Percentiles rank a stretch among this genome's conserved stretches.
These are phyloP conservation scores for Kregervanrija fluxuum DNA, from an alignment of 805 yeast species.

Conservation along the genomic window DNA sequence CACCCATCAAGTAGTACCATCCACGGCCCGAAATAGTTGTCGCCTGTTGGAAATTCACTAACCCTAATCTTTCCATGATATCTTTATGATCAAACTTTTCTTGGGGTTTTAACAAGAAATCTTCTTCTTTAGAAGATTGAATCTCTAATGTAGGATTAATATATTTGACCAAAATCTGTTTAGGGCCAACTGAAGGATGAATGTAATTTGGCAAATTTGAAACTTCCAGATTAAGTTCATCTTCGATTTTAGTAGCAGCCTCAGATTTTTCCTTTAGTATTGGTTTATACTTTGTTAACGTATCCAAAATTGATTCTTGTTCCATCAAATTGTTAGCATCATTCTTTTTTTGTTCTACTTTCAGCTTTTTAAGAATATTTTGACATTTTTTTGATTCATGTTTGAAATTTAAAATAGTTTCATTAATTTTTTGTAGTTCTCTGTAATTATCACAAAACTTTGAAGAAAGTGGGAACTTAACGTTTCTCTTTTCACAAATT, in stretches of 20 bases:
- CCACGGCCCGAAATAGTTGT: conserved; percentile 75
- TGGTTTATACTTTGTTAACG: conserved; percentile 23
- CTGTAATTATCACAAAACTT: conserved; percentile 17
- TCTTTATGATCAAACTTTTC: conserved; percentile 49
- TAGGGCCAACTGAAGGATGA: conserved; percentile 37
- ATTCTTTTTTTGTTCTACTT: conserved; percentile 12
- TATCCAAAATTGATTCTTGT: conserved; percentile 9
- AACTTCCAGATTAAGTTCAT: conserved; percentile 31
- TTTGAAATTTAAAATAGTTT: conserved; percentile 15
- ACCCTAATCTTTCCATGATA: conserved; percentile 59
- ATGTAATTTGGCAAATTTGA: conserved; percentile 59
- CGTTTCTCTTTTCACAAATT: conserved; percentile 29
- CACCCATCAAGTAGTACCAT: conserved; percentile 79
- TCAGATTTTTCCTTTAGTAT: conserved; percentile 23
- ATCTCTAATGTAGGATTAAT: conserved; percentile 38
- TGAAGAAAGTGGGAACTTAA: conserved; percentile 17
- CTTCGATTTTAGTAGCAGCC: conserved; percentile 25
- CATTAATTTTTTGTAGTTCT: conserved; percentile 6
- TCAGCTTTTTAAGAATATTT: conserved; percentile 13
- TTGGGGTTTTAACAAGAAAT: conserved; percentile 16
- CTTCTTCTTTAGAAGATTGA: conserved; percentile 4
- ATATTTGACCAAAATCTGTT: conserved; percentile 41
- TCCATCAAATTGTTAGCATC: conserved; percentile 5
- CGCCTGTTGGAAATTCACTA: conserved; percentile 68
- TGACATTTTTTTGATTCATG: conserved; percentile 17